Evolutionary conservation across 768 basidiomycete species (phyloP).

Genomic region (Clavulina sp.): DNA sequence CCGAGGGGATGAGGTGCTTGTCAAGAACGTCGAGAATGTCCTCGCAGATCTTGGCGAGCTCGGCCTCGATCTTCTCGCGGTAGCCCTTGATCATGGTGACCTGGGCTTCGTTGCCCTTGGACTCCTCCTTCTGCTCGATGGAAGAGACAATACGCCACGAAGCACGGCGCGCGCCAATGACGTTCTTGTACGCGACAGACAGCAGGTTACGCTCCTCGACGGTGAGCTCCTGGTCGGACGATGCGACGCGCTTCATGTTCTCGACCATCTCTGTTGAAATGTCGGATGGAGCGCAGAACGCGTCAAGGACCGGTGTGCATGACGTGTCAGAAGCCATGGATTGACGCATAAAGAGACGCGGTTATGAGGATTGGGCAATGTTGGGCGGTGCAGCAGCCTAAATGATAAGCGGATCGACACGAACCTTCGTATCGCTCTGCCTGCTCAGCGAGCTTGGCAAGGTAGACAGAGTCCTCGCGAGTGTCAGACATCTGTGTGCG

Average conservation of each 20-base stretch:
- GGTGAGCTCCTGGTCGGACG: constrained; percentile 31
- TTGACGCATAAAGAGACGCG: too few relatives aligned
- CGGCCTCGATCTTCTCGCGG: constrained; percentile 31
- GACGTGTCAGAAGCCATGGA: too few relatives aligned
- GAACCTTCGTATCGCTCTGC: constrained; percentile 78
- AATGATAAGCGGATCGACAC: constrained; percentile 6
- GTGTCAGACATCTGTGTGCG: constrained; percentile 12
- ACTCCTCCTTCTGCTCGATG: constrained; percentile 33
- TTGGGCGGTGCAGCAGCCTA: neutral
- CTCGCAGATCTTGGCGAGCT: constrained; percentile 33
- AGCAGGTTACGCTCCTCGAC: constrained; percentile 36
- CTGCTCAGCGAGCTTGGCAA: constrained; percentile 75
- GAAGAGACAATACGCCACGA: constrained; percentile 58
- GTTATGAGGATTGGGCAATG: too few relatives aligned
- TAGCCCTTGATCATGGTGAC: constrained; percentile 31
- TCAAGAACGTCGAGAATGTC: constrained; percentile 28
- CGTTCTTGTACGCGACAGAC: constrained; percentile 52
- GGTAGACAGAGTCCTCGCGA: constrained; percentile 31
- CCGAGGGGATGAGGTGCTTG: constrained; percentile 30
- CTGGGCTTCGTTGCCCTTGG: constrained; percentile 30
- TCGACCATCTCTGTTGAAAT: constrained; percentile 26
- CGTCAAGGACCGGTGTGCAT: too few relatives aligned
- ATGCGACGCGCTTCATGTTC: constrained; percentile 32
- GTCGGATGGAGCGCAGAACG: neutral
- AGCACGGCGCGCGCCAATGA: constrained; percentile 64